Conservation (phyloP, 371 early-diverging fungal genomes). For the Umbelopsis sp. region DNA sequence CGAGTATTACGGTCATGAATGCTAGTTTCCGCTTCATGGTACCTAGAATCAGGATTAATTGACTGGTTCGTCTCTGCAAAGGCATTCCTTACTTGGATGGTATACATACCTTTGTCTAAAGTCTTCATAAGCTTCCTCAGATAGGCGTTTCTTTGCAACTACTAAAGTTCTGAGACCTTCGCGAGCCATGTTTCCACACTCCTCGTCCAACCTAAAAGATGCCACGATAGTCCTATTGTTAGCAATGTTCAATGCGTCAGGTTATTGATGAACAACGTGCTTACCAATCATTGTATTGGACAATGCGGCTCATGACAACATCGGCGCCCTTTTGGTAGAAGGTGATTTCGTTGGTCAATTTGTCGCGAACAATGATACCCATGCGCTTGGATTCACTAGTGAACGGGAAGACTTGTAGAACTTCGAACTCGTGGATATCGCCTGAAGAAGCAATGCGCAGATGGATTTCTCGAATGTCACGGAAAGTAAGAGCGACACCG, state of each 20-base stretch:
- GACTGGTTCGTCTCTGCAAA: not conserved
- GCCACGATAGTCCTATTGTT: too few species aligned
- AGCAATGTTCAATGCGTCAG: too few species aligned
- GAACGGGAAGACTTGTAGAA: constrained; percentile 96
- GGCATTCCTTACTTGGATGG: too few species aligned
- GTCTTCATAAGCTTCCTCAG: constrained; percentile 72
- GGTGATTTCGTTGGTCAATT: constrained; percentile 66
- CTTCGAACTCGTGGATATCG: constrained; percentile 66
- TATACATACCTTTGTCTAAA: constrained; percentile 50
- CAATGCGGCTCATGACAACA: constrained; percentile 91
- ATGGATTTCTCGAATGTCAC: constrained; percentile 78
- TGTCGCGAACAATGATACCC: constrained; percentile 94
- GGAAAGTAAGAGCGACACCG: constrained; percentile 82
- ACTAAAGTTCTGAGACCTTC: constrained; percentile 99
- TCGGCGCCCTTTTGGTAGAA: constrained; percentile 99
- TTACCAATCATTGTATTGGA: constrained; percentile 95
- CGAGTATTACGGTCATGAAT: constrained; percentile 72
- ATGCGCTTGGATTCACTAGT: constrained; percentile 98
- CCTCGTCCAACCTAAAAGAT: constrained; percentile 83
- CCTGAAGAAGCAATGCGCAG: constrained; percentile 59
- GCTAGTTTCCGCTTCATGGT: constrained; percentile 76
- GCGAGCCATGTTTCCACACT: constrained; percentile 98
- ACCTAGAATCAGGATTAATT: constrained; percentile 37
- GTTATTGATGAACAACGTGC: not conserved
- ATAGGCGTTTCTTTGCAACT: constrained; percentile 85